Evolutionary conservation across 257 asterid genomes (phyloP), one percentile per base, ranked within the genome.

Genomic region (Gentiana macrophylla): DNA sequence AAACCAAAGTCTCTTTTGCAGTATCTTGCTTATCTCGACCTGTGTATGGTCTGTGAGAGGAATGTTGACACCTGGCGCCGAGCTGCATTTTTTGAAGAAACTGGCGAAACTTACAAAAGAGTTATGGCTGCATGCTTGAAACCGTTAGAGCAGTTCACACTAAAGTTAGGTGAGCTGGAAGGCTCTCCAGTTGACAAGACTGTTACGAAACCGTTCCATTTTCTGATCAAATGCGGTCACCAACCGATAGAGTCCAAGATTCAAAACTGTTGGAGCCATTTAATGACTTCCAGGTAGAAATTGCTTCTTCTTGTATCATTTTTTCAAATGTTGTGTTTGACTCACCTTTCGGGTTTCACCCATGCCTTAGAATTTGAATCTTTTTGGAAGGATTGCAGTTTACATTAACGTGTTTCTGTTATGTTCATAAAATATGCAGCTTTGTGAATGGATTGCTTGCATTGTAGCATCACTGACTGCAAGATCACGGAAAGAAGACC

Each of bases 31-130:
- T 85, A 78, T 73, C 95, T 85, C 51, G 98, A 92, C 81, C 93
- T 92, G 65, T 85, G 88, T 59, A 84, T 88, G 94, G 85, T 85
- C 13, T 84, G 93, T 53, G 95, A 92, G 67, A 79, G 75, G 57
- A 92, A 88, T 70, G 97, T 88, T 44, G 97, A 91, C 65, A 70
- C 90, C 36, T 92, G 98, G 98, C 93, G 98, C 54, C 86, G 97
- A 57, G 98, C 97, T 68, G 98, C 98, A 53, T 81, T 92, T 68
- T 92, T 83, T 69, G 97, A 92, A 71, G 97, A 92, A 72, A 83
- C 84, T 41, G 96, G 95, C 4, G 95, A 81, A 69, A 92, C 95
- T 9, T 92, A 85, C 76, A 83, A 63, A 76, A 78, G 93, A 70
- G 95, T 88, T 56, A 67, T 88, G 61, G 67, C 75, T 60, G 79